Evolutionary conservation across 768 basidiomycete genomes (phyloP), one percentile per base, ranked within the genome.

Genomic region (Trametopsis cervina): DNA sequence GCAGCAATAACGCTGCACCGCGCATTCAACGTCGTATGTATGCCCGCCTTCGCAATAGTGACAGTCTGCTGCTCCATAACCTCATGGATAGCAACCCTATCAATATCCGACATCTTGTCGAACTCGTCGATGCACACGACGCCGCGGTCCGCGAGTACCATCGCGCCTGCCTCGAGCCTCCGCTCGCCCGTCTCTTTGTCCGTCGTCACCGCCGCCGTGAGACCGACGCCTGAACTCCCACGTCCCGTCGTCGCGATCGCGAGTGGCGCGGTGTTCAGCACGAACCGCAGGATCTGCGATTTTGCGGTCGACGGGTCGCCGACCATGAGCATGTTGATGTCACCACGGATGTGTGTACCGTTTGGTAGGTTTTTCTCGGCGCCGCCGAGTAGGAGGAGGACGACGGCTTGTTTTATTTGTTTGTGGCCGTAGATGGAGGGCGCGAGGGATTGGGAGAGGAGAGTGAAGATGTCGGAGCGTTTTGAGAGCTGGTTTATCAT

Each of bases 31-130:
- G 88, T 93, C 0, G 96, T 99, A 62, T 98, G 96, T 55, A 99
- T 99, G 49, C 96, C 96, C 11, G 96, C 96, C 61, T 99, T 99
- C 41, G 96, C 96, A 55, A 99, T 99, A 7, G 96, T 98, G 40
- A 99, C 95, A 0, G 96, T 99, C 63, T 99, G 96, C 66, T 97
- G 95, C 64, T 98, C 96, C 96, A 99, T 99, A 62, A 98, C 96
- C 79, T 99, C 96, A 69, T 99, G 96, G 59, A 99, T 99, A 26
- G 96, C 95, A 17, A 98, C 95, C 56, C 96, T 82, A 70, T 99
- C 96, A 55, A 98, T 78, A 62, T 99, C 96, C 22, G 91, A 94
- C 96, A 99, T 98, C 66, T 99, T 99, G 77, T 99, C 96, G 61
- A 99, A 99, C 68, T 99, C 96, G 67, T 99, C 96, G 58, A 99